Conservation (phyloP, 257 asterid genomes). For the Ophiorrhiza pumila region DNA sequence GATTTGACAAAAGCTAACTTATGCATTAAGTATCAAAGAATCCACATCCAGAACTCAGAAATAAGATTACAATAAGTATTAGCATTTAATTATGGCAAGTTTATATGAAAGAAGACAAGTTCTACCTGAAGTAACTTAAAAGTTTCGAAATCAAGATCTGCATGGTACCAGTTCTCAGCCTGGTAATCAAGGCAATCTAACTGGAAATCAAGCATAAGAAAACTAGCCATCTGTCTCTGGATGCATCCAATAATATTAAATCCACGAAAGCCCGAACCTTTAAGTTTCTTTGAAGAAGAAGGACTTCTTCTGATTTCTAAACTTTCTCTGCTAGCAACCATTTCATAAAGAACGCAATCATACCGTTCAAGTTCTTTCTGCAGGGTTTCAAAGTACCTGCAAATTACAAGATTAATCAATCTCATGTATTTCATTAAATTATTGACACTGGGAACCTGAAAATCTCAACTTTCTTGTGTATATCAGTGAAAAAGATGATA, state of each 20-base stretch:
- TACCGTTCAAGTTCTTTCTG: constrained; percentile 66
- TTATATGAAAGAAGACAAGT: neutral
- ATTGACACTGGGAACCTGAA: neutral
- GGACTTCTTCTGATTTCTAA: constrained; percentile 65
- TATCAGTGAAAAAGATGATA: neutral
- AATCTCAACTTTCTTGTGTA: neutral
- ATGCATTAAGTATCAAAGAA: neutral
- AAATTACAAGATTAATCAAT: constrained; percentile 19
- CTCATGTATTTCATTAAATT: neutral
- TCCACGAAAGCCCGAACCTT: constrained; percentile 52
- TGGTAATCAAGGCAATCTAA: constrained; percentile 90
- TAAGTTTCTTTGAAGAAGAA: constrained; percentile 50
- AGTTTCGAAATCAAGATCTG: constrained; percentile 96
- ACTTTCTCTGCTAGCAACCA: constrained; percentile 93
- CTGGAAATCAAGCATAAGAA: constrained; percentile 82
- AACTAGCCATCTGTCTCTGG: constrained; percentile 88
- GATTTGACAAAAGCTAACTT: neutral
- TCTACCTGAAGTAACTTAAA: constrained; percentile 86
- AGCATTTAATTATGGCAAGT: neutral
- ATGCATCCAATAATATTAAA: constrained; percentile 77
- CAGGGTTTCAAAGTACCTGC: constrained; percentile 74
- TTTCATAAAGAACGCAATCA: constrained; percentile 94
- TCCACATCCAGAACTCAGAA: neutral
- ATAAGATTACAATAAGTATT: neutral
- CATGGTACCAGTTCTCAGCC: constrained; percentile 89